Evolutionary conservation across 139 green algal species (phyloP).

Genomic region (Edaphochlamys debaryana): DNA sequence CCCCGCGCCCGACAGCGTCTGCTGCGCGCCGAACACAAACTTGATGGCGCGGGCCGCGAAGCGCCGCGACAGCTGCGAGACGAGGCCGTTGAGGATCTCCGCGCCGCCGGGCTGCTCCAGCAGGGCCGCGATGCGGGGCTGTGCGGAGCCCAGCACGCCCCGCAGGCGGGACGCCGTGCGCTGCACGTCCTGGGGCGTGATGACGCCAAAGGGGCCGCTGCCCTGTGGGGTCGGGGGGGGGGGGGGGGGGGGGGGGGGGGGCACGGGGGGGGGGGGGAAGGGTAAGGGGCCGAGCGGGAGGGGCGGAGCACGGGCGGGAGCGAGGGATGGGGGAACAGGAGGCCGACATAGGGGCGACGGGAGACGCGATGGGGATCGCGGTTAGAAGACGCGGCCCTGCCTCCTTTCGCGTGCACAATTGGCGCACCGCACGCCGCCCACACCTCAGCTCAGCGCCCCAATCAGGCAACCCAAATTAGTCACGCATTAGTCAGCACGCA

Average conservation of each 20-base stretch:
- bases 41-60: constrained; percentile 81
- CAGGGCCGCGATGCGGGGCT: constrained; percentile 60
- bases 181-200: constrained; percentile 56
- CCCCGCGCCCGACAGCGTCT: background rate
- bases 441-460: too few species aligned
- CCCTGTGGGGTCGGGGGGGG: constrained; percentile 30
- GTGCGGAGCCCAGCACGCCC: background rate
- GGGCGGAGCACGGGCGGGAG: too few species aligned
- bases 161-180: constrained; percentile 48
- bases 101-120: constrained; percentile 63
- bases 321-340: too few species aligned
- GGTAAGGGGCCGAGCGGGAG: too few species aligned
- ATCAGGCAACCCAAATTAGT: too few species aligned
- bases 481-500: too few species aligned
- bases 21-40: constrained; percentile 61
- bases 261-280: background rate
- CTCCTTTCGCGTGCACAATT: too few species aligned
- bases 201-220: constrained; percentile 55
- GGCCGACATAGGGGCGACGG: too few species aligned
- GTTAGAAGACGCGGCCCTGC: too few species aligned
- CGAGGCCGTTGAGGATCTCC: constrained; percentile 72
- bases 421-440: too few species aligned
- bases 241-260: background rate
- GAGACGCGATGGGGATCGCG: too few species aligned
- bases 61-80: constrained; percentile 66